phyloP scores from a whole-genome alignment of 352 stramenopile species.

The Phytophthora vignae region DNA sequence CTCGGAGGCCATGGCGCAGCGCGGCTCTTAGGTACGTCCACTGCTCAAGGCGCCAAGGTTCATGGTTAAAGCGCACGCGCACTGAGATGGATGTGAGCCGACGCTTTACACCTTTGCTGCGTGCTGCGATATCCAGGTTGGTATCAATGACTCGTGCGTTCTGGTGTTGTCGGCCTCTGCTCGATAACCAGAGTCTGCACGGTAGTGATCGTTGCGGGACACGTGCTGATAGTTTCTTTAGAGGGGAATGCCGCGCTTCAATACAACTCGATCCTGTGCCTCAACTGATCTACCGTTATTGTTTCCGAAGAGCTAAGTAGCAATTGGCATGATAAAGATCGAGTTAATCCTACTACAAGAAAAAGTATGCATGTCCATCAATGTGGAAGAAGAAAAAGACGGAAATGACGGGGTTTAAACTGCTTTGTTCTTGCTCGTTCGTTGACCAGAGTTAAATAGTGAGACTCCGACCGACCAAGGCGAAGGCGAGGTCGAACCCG shows the following conservation, averaged over 20 bases:
- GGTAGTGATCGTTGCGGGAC: background rate
- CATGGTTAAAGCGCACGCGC: background rate
- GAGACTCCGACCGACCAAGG: conserved; percentile 37
- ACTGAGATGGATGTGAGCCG: background rate
- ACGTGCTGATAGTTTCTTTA: conserved; percentile 29
- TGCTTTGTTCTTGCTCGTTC: conserved; percentile 41
- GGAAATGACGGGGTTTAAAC: conserved; percentile 30
- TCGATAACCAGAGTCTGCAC: background rate
- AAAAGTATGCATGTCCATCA: background rate
- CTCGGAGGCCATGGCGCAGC: conserved; percentile 83
- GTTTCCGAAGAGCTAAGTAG: background rate
- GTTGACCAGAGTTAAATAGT: conserved; percentile 42
- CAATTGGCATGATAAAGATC: background rate
- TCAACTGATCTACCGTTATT: background rate
- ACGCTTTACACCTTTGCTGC: conserved; percentile 1
- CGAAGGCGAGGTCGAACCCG: conserved; percentile 33
- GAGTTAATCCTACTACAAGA: too few species aligned
- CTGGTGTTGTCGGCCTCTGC: conserved; percentile 1
- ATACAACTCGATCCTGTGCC: conserved; percentile 27
- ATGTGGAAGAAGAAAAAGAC: background rate
- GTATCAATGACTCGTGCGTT: conserved; percentile 1
- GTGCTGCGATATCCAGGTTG: conserved; percentile 19
- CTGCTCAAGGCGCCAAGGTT: background rate
- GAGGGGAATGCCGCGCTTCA: conserved; percentile 22
- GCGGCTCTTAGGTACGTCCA: conserved; percentile 58